phyloP scores from a whole-genome alignment of 352 stramenopile species.

The Pythium rhizo-oryzae region DNA sequence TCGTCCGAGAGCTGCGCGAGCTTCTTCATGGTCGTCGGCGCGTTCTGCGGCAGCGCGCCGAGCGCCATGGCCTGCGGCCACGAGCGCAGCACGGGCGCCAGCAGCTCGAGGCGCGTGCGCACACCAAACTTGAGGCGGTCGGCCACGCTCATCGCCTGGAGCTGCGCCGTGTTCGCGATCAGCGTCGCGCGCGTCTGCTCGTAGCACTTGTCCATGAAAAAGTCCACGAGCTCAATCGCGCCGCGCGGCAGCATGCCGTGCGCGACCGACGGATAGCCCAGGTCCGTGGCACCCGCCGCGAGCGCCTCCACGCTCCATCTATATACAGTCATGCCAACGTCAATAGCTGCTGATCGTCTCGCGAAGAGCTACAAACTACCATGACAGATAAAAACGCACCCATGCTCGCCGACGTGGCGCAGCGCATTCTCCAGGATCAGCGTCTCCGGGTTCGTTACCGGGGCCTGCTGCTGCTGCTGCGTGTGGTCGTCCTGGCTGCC shows the following conservation, averaged over 20 bases:
- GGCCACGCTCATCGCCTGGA: constrained; percentile 71
- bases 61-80: constrained; percentile 85
- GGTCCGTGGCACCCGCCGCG: constrained; percentile 64
- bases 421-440: constrained; percentile 62
- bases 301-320: constrained; percentile 83
- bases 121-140: constrained; percentile 86
- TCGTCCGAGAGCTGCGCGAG: constrained; percentile 75
- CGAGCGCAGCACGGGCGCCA: constrained; percentile 55
- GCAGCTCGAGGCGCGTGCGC: constrained; percentile 64
- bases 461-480: constrained; percentile 13
- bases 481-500: not conserved
- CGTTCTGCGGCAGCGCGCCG: constrained; percentile 76
- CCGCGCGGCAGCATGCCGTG: constrained; percentile 84
- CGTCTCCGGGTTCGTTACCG: constrained; percentile 45
- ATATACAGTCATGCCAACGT: not conserved
- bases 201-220: constrained; percentile 83
- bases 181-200: constrained; percentile 60
- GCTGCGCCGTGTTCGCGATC: constrained; percentile 55
- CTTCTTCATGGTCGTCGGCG: constrained; percentile 68
- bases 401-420: constrained; percentile 44
- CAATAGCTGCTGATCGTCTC: not conserved
- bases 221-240: constrained; percentile 80
- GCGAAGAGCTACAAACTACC: not conserved
- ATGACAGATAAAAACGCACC: constrained; percentile 35
- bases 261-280: constrained; percentile 75